These are phyloP conservation scores for Acidomyces sp. DNA, from an alignment of 495 filamentous ascomycete genomes.

Conservation along the genomic window DNA sequence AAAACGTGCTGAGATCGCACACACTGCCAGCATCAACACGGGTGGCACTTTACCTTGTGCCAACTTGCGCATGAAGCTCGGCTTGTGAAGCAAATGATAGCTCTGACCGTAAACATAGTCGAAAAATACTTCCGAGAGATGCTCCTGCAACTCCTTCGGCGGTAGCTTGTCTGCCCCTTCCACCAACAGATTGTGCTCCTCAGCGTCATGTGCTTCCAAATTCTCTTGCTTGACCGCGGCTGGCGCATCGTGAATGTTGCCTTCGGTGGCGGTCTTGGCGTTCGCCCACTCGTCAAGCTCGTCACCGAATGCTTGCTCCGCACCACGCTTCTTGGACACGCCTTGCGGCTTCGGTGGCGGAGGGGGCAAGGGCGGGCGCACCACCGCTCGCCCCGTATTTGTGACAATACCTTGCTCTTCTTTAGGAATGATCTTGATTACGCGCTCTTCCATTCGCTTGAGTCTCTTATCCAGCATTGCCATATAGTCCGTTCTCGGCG, in stretches of 20 bases:
- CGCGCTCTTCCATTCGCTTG: slow-evolving; percentile 85
- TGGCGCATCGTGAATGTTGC: slow-evolving; percentile 18
- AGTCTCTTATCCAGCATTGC: slow-evolving; percentile 87
- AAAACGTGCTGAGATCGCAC: slow-evolving; percentile 84
- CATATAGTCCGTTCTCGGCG: slow-evolving; percentile 97
- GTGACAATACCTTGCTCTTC: slow-evolving; percentile 50
- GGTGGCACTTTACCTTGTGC: slow-evolving; percentile 58
- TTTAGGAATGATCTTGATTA: slow-evolving; percentile 91
- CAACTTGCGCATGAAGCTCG: slow-evolving; percentile 76
- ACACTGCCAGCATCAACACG: slow-evolving; percentile 79
- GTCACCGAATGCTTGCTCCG: slow-evolving; percentile 73
- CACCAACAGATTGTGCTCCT: slow-evolving; percentile 57
- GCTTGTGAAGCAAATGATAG: slow-evolving; percentile 91
- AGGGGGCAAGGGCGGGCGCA: slow-evolving; percentile 64
- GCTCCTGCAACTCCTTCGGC: slow-evolving; percentile 79
- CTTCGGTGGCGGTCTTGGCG: slow-evolving; percentile 24
- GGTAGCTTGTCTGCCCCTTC: slow-evolving; percentile 79
- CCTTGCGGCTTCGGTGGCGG: slow-evolving; percentile 37
- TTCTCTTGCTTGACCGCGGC: slow-evolving; percentile 17
- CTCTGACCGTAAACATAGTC: slow-evolving; percentile 92
- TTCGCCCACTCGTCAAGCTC: slow-evolving; percentile 76
- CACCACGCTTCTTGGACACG: slow-evolving; percentile 64
- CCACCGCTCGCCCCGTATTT: slow-evolving; percentile 56
- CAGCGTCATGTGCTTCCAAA: slow-evolving; percentile 50
- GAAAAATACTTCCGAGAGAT: slow-evolving; percentile 89